Percentiles rank a stretch among this genome's conserved stretches.
Evolutionary conservation across 805 yeast species (phyloP).

Genomic region (Starmerella cellae): DNA sequence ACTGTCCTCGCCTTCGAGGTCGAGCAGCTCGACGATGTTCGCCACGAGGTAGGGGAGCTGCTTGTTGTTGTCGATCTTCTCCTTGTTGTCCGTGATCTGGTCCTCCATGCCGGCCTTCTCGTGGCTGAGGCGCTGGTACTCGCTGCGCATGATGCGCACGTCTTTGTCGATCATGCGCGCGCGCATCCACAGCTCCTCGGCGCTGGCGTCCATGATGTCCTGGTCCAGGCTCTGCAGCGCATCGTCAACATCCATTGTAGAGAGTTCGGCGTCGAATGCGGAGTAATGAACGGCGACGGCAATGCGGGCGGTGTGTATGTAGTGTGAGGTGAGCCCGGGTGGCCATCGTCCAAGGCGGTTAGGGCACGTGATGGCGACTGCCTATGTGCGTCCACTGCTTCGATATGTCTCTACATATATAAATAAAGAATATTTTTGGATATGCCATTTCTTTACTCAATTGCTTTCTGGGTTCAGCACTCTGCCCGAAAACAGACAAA

Average conservation of each 20-base stretch:
- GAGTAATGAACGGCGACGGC: too few species aligned
- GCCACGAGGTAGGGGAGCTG: slow-evolving; percentile 95
- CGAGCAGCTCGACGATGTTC: slow-evolving; percentile 86
- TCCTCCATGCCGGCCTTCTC: slow-evolving; percentile 88
- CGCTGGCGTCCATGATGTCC: slow-evolving; percentile 65
- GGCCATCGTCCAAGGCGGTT: too few species aligned
- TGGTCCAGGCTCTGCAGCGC: slow-evolving; percentile 52
- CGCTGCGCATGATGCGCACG: slow-evolving; percentile 87
- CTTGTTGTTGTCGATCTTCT: slow-evolving; percentile 86
- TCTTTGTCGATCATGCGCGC: slow-evolving; percentile 85
- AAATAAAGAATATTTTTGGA: too few species aligned
- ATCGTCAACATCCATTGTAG: slow-evolving; percentile 14
- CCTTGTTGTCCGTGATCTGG: slow-evolving; percentile 88
- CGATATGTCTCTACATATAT: too few species aligned
- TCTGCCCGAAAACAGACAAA: too few species aligned
- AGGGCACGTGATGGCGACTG: too few species aligned
- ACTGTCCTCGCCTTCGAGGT: slow-evolving; percentile 61
- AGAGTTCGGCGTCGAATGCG: too few species aligned
- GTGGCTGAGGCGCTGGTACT: slow-evolving; percentile 76
- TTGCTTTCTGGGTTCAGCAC: too few species aligned
- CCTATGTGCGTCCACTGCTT: too few species aligned
- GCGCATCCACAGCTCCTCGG: slow-evolving; percentile 73
- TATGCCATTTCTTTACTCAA: too few species aligned
- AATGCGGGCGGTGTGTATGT: too few species aligned
- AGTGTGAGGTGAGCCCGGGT: too few species aligned